Evolutionary conservation across 2,329 filamentous ascomycete genomes (phyloP).

Genomic region (Daldinia sp.): DNA sequence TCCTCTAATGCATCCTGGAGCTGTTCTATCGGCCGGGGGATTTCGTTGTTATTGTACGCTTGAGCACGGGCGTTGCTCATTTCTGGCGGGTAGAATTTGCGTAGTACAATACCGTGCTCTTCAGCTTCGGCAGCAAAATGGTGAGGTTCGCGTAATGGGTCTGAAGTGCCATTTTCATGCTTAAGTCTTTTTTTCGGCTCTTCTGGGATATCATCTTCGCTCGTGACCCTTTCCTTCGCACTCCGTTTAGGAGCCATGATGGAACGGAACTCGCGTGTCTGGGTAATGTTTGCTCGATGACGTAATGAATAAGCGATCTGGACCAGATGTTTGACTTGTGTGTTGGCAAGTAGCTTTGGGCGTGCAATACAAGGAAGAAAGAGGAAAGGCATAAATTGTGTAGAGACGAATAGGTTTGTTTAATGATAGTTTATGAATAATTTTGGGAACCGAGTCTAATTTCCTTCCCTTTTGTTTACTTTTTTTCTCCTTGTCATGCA

Average conservation of each 20-base stretch:
- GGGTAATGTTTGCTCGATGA: not conserved
- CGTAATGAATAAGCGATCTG: not conserved
- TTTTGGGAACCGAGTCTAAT: not conserved
- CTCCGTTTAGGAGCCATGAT: slow-evolving; percentile 43
- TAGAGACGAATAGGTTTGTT: not conserved
- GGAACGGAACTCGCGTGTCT: not conserved
- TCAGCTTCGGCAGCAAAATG: slow-evolving; percentile 57
- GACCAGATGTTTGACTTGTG: not conserved
- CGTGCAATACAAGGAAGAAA: not conserved
- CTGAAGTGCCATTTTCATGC: slow-evolving; percentile 29
- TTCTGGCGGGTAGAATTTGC: slow-evolving; percentile 83
- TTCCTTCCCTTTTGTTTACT: slow-evolving; percentile 11
- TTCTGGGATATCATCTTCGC: slow-evolving; percentile 38
- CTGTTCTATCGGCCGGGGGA: slow-evolving; percentile 77
- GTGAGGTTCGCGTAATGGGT: slow-evolving; percentile 56
- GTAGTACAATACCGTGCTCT: slow-evolving; percentile 69
- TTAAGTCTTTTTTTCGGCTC: slow-evolving; percentile 43
- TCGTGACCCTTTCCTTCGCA: slow-evolving; percentile 42
- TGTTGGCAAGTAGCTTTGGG: not conserved
- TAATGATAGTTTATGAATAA: not conserved
- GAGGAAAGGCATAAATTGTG: not conserved
- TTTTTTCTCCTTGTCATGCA: not conserved
- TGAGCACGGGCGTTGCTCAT: slow-evolving; percentile 82
- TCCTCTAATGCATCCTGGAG: slow-evolving; percentile 68
- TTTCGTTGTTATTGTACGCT: slow-evolving; percentile 74